Evolutionary conservation across 108 stramenopile genomes (phyloP).

Genomic region (Epithemia pelagica): DNA sequence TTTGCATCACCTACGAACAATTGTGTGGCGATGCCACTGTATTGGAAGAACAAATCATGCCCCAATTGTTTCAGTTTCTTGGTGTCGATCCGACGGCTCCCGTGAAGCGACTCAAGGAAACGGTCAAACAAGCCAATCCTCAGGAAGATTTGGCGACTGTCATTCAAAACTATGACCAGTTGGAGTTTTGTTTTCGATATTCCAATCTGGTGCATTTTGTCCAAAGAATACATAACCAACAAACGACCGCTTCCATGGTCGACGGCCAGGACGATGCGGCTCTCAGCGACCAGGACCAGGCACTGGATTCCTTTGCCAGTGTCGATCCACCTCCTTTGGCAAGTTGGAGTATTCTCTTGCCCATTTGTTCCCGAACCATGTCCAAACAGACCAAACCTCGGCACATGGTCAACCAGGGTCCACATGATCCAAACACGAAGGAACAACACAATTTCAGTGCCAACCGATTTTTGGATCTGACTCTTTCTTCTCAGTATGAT

Average conservation of each 20-base stretch:
- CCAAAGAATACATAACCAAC: no score
- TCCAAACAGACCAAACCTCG: no score
- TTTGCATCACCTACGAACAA: slow-evolving; percentile 30
- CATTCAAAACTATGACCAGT: slow-evolving; percentile 27
- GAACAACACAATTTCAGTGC: not conserved
- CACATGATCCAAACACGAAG: no score
- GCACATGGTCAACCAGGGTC: no score
- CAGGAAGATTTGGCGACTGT: slow-evolving; percentile 19
- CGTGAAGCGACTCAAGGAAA: slow-evolving; percentile 18
- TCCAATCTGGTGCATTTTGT: slow-evolving; percentile 23
- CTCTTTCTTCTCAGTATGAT: slow-evolving; percentile 4
- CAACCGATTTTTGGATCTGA: slow-evolving; percentile 21
- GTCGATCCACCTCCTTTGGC: no score
- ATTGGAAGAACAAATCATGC: slow-evolving; percentile 18
- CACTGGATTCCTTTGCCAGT: no score
- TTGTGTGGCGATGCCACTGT: slow-evolving; percentile 14
- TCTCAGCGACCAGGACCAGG: no score
- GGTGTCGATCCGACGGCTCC: slow-evolving; percentile 11
- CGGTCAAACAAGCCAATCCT: slow-evolving; percentile 23
- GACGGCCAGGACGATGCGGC: no score
- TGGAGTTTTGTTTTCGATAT: slow-evolving; percentile 27
- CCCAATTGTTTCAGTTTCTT: slow-evolving; percentile 23
- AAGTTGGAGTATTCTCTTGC: no score
- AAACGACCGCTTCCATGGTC: no score
- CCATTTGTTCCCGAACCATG: no score